Conservation (phyloP, 2,329 filamentous ascomycete species). For the Hymenotorrendiella dingleyae region DNA sequence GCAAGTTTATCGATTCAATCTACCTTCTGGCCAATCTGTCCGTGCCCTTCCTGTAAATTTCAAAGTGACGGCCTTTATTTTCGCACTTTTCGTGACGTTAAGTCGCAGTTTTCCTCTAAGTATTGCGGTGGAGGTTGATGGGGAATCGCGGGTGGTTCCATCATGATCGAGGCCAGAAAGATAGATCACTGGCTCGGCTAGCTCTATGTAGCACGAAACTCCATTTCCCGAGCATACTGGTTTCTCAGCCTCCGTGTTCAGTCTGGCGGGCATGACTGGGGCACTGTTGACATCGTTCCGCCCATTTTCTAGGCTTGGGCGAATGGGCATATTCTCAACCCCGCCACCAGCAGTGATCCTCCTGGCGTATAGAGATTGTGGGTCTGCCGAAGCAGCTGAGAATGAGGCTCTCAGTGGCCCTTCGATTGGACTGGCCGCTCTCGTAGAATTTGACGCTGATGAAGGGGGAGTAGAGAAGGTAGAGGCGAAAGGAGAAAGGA, state of each 20-base stretch:
- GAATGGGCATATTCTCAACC: slow-evolving; percentile 18
- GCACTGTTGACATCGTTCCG: slow-evolving; percentile 3
- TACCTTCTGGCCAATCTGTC: slow-evolving; percentile 93
- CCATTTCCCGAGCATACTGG: slow-evolving; percentile 75
- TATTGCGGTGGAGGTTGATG: slow-evolving; percentile 56
- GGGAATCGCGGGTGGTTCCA: slow-evolving; percentile 24
- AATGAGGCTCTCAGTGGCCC: slow-evolving; percentile 13
- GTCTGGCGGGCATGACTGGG: slow-evolving; percentile 3
- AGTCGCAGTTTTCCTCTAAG: slow-evolving; percentile 79
- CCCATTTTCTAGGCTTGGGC: slow-evolving; percentile 11
- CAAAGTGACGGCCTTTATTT: slow-evolving; percentile 85
- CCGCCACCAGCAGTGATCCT: slow-evolving; percentile 13
- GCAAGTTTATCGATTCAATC: slow-evolving; percentile 33
- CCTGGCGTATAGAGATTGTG: slow-evolving; percentile 20
- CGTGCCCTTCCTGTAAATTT: slow-evolving; percentile 79
- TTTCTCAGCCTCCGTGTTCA: slow-evolving; percentile 42
- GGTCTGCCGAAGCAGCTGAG: slow-evolving; percentile 16
- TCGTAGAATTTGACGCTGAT: slow-evolving; percentile 19
- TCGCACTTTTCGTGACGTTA: slow-evolving; percentile 79
- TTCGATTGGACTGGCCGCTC: slow-evolving; percentile 18
- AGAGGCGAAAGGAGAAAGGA: slow-evolving; percentile 23
- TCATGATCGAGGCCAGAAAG: slow-evolving; percentile 68
- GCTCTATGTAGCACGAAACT: slow-evolving; percentile 64
- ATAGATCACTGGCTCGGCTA: slow-evolving; percentile 77
- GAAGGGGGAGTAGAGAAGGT: slow-evolving; percentile 13